phyloP scores from a whole-genome alignment of 148 eudicot genomes.

The Camellia granthamiana region DNA sequence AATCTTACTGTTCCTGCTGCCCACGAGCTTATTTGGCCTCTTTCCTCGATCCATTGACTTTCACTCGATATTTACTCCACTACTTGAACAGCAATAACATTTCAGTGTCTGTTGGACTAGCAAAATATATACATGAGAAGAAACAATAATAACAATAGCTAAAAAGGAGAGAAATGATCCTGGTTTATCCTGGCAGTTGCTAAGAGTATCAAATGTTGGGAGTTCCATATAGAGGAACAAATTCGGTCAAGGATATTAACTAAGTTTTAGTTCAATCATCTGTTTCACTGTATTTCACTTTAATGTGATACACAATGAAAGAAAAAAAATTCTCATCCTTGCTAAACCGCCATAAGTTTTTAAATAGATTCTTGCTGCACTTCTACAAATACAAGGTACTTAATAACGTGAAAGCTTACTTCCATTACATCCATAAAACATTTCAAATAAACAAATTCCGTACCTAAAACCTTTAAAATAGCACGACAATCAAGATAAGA shows the following conservation, averaged over 20 bases:
- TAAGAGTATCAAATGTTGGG: neutral
- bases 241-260: neutral
- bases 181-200: neutral
- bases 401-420: neutral
- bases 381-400: neutral
- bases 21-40: constrained; percentile 20
- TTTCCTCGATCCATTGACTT: constrained; percentile 45
- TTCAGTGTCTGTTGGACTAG: neutral
- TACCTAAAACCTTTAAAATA: neutral
- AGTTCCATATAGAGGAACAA: neutral
- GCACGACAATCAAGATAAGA: neutral
- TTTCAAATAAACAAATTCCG: neutral
- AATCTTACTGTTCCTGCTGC: constrained; percentile 19
- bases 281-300: neutral
- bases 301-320: neutral
- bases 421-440: neutral
- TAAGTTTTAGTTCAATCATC: neutral
- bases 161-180: neutral
- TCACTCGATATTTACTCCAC: neutral
- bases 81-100: constrained; percentile 9
- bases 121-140: neutral
- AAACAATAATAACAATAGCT: constrained; percentile 1
- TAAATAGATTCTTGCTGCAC: neutral
- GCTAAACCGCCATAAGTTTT: neutral
- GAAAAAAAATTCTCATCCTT: neutral